Percentiles rank a stretch among this genome's conserved stretches.
phyloP scores from a whole-genome alignment of 345 rosid genomes.

The Crucihimalaya himalaica region DNA sequence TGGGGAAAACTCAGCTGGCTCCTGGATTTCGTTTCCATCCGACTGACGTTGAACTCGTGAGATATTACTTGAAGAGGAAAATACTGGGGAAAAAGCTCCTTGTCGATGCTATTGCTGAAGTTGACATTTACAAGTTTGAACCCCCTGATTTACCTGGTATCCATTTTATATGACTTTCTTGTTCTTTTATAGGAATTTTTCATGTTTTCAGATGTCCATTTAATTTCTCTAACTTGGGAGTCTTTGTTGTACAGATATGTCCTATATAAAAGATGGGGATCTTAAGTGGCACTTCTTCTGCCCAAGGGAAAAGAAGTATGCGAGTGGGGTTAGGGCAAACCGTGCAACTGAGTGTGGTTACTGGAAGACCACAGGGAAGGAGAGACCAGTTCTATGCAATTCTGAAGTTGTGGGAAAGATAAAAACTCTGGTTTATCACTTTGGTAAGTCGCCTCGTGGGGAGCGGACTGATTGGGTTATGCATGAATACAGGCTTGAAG shows the following conservation, averaged over 20 bases:
- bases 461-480: constrained; percentile 86
- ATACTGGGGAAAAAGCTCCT: constrained; percentile 51
- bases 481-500: constrained; percentile 74
- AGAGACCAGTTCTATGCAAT: constrained; percentile 50
- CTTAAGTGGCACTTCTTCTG: constrained; percentile 88
- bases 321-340: constrained; percentile 51
- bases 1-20: constrained; percentile 48
- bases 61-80: constrained; percentile 68
- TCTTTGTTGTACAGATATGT: constrained; percentile 36
- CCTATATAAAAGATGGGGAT: constrained; percentile 52
- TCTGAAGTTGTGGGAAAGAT: constrained; percentile 57
- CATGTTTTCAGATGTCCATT: not conserved
- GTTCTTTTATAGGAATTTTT: not conserved
- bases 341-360: constrained; percentile 65
- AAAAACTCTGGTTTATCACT: constrained; percentile 67
- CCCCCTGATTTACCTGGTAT: constrained; percentile 70
- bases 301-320: constrained; percentile 65
- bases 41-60: constrained; percentile 69
- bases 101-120: constrained; percentile 57
- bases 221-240: not conserved
- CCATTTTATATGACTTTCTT: not conserved
- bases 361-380: constrained; percentile 88
- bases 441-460: constrained; percentile 56
- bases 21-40: constrained; percentile 93
- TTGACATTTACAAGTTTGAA: constrained; percentile 62